Base-by-base conservation (phyloP, 768 basidiomycete species). In the Mycena epipterygia region DNA sequence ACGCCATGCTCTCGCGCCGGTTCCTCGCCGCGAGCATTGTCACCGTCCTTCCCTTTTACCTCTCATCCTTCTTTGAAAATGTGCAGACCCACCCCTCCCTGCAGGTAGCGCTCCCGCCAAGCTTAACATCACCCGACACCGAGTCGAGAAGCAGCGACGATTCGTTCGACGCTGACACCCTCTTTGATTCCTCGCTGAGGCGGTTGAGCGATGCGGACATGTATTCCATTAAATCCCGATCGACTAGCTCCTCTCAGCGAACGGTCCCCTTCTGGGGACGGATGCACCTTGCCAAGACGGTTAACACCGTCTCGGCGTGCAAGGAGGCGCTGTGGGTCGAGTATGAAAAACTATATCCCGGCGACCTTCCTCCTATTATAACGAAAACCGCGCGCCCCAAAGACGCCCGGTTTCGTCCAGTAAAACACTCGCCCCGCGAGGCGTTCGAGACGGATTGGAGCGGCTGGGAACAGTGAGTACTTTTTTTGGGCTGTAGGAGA, bases 311-410 rank as follows among this genome's bases (percentile, higher is more conserved):
- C 29, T 75, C 78, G 29, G 88, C 86, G 19, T 94, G 92, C 81
- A 92, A 92, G 74, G 91, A 92, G 44, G 88, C 90, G 23, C 88
- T 95, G 44, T 92, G 88, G 88, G 78, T 79, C 25, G 90, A 90
- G 76, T 94, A 93, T 76, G 79, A 87, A 51, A 82, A 80, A 61
- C 77, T 92, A 2, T 85, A 83, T 46, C 83, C 83, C 29, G 75
- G 79, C 11, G 81, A 83, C 41, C 78, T 83, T n/a, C 80, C 81
- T 29, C 80, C 77, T 11, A 73, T 83, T 52, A 80, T 86, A 55
- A 77, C 81, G 59, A 80, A 83, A 14, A 82, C 81, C 12, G 77
- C 79, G 35, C 81, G 79, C 16, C 71, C 75, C 29, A 78, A 75
- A 25, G 78, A 81, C 53, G 78, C 67, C 21, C 70, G 72, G 8